These are phyloP conservation scores for Penicillium egyptiacum DNA, from an alignment of 495 filamentous ascomycete genomes.

Conservation along the genomic window DNA sequence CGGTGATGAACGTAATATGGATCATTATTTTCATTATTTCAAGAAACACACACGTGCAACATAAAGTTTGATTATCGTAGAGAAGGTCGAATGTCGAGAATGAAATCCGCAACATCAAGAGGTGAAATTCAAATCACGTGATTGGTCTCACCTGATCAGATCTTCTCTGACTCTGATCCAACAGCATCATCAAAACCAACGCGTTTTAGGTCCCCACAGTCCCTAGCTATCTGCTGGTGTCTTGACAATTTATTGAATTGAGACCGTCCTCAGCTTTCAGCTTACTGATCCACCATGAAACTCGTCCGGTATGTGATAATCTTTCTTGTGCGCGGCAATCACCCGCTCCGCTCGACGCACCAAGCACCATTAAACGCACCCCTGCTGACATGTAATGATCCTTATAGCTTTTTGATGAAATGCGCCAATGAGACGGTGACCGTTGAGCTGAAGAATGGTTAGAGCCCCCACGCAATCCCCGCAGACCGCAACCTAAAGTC, in stretches of 20 bases:
- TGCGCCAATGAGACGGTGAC: slow-evolving; percentile 97
- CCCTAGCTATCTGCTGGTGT: slow-evolving; percentile 10
- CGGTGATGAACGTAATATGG: neutral
- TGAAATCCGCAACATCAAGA: neutral
- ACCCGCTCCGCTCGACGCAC: slow-evolving; percentile 18
- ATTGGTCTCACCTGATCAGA: neutral
- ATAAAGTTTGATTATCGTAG: neutral
- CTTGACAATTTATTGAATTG: neutral
- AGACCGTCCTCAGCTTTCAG: neutral
- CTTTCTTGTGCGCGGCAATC: slow-evolving; percentile 1
- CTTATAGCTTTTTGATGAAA: slow-evolving; percentile 92
- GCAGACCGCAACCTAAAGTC: neutral
- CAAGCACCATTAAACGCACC: neutral
- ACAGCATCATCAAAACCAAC: slow-evolving; percentile 14
- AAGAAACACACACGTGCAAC: neutral
- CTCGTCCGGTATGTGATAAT: slow-evolving; percentile 81
- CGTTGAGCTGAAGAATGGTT: slow-evolving; percentile 97
- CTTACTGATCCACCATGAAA: slow-evolving; percentile 70
- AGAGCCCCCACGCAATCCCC: slow-evolving; percentile 11
- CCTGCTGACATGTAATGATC: slow-evolving; percentile 21
- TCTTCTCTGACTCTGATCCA: slow-evolving; percentile 13
- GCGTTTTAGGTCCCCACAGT: slow-evolving; percentile 8
- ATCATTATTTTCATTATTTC: neutral
- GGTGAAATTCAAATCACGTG: neutral
- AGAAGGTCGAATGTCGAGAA: neutral